These are phyloP conservation scores for Heteromeles arbutifolia DNA, from an alignment of 306 rosid species.

Conservation along the genomic window DNA sequence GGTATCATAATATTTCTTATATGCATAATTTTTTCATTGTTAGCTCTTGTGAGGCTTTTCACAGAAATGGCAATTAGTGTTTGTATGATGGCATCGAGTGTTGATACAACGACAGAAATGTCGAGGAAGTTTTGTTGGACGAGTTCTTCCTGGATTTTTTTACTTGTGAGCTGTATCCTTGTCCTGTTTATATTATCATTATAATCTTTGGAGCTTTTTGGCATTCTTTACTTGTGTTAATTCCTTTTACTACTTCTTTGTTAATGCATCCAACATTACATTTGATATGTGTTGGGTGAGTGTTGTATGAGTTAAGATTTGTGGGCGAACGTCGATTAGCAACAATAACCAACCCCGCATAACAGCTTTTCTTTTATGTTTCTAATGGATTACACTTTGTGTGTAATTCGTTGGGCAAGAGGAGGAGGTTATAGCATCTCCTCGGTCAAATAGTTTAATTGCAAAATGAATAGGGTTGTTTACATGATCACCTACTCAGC, in stretches of 20 bases:
- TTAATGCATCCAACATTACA: not conserved
- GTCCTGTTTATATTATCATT: constrained; percentile 51
- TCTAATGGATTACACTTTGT: not conserved
- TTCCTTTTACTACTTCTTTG: not conserved
- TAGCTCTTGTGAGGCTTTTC: constrained; percentile 48
- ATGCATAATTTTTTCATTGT: constrained; percentile 48
- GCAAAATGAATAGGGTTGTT: too few relatives aligned
- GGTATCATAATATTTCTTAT: constrained; percentile 44
- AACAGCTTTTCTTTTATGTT: not conserved
- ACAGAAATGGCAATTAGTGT: constrained; percentile 39
- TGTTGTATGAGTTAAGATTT: not conserved
- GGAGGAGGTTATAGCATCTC: too few relatives aligned
- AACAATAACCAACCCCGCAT: not conserved
- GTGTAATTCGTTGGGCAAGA: too few relatives aligned
- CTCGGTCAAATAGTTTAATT: too few relatives aligned
- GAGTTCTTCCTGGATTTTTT: constrained; percentile 67
- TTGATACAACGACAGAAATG: constrained; percentile 25
- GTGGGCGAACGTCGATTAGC: not conserved
- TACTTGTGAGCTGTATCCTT: constrained; percentile 55
- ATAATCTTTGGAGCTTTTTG: constrained; percentile 25
- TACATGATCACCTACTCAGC: too few relatives aligned
- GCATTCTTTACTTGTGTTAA: not conserved
- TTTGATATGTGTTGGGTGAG: not conserved
- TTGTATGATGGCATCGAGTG: constrained; percentile 33
- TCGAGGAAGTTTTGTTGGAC: constrained; percentile 60